Conservation (phyloP, 1,284 basidiomycete species). For the Ganoderma boninense region DNA sequence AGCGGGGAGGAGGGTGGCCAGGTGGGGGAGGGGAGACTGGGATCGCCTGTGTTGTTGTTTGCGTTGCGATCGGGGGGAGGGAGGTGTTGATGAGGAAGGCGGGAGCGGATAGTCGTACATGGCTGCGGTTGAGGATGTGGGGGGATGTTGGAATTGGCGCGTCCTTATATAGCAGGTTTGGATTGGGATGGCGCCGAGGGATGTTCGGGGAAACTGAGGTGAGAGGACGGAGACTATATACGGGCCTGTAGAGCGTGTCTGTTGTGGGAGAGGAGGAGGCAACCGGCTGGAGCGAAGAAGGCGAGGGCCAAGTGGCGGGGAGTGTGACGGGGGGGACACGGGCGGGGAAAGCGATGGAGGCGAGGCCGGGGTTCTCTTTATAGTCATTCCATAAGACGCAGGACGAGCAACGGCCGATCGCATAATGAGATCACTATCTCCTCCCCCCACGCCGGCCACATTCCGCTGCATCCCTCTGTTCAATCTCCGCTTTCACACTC, state of each 20-base stretch:
- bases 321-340: slow-evolving; percentile 31
- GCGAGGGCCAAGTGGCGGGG: slow-evolving; percentile 22
- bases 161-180: slow-evolving; percentile 23
- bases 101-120: slow-evolving; percentile 34
- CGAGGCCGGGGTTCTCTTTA: slow-evolving; percentile 30
- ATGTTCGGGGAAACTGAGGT: slow-evolving; percentile 25
- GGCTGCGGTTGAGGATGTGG: slow-evolving; percentile 19
- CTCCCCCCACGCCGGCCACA: slow-evolving; percentile 12
- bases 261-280: slow-evolving; percentile 14
- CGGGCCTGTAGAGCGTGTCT: slow-evolving; percentile 15
- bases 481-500: slow-evolving; percentile 22
- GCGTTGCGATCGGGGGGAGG: slow-evolving; percentile 19
- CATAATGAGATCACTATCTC: slow-evolving; percentile 24
- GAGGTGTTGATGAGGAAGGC: slow-evolving; percentile 28
- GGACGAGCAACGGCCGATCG: slow-evolving; percentile 27
- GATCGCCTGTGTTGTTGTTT: slow-evolving; percentile 33
- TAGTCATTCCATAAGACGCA: slow-evolving; percentile 18
- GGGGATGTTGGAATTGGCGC: slow-evolving; percentile 17
- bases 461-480: neutral
- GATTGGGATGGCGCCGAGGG: slow-evolving; percentile 25
- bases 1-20: slow-evolving; percentile 40
- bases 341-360: slow-evolving; percentile 31
- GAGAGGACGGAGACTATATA: slow-evolving; percentile 20
- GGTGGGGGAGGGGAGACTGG: slow-evolving; percentile 39
- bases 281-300: slow-evolving; percentile 4